These are phyloP conservation scores for Ampelomyces quisqualis DNA, from an alignment of 2,329 filamentous ascomycete genomes.

Conservation along the genomic window DNA sequence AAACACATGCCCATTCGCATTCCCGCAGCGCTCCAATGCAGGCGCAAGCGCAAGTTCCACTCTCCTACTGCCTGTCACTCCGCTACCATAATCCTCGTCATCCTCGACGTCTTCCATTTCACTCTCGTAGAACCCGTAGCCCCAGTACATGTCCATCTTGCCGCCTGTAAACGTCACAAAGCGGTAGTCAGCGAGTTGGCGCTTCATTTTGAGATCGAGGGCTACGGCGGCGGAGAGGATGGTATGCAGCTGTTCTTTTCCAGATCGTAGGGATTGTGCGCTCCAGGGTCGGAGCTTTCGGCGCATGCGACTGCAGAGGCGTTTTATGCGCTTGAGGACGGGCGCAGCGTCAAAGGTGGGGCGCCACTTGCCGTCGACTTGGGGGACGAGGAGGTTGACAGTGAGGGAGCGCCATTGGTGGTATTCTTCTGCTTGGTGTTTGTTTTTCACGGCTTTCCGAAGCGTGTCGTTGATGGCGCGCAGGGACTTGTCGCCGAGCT, in stretches of 20 bases:
- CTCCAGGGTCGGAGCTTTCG: constrained; percentile 37
- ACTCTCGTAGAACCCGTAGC: constrained; percentile 40
- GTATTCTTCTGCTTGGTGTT: constrained; percentile 40
- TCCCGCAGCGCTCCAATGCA: constrained; percentile 42
- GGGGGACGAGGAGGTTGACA: constrained; percentile 40
- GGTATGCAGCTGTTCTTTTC: constrained; percentile 37
- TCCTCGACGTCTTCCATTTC: constrained; percentile 43
- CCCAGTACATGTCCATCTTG: constrained; percentile 35
- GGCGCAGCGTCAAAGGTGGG: constrained; percentile 40
- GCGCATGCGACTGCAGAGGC: constrained; percentile 34
- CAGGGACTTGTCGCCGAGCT: constrained; percentile 40
- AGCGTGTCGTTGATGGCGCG: constrained; percentile 41
- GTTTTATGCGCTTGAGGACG: constrained; percentile 37
- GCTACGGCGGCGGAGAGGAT: constrained; percentile 42
- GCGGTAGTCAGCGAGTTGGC: constrained; percentile 40
- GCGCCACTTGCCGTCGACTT: constrained; percentile 40
- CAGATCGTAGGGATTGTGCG: constrained; percentile 28
- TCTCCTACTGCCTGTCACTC: constrained; percentile 19
- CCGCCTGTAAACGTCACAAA: constrained; percentile 42
- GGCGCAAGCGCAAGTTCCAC: constrained; percentile 42
- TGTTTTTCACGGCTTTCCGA: constrained; percentile 43
- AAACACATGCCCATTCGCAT: constrained; percentile 43
- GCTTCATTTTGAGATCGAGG: constrained; percentile 43
- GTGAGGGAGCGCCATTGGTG: constrained; percentile 41
- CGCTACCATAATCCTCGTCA: constrained; percentile 22